phyloP scores from a whole-genome alignment of 805 yeast species.

The Kluyveromyces wickerhamii region DNA sequence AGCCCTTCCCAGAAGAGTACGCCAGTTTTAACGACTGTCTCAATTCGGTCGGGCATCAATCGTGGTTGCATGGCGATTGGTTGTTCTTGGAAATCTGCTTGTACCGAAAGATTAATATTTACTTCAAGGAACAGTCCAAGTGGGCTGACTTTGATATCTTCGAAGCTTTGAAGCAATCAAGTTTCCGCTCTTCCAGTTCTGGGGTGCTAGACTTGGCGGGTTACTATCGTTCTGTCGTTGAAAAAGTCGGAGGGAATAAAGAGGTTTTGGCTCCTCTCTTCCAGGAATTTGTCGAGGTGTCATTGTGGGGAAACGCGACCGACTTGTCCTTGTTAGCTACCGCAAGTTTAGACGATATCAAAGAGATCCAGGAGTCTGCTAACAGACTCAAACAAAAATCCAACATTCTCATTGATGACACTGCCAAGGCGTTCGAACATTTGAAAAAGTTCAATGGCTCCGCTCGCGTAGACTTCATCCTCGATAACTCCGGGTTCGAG shows the following conservation, averaged over 20 bases:
- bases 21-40: conserved; percentile 52
- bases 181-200: conserved; percentile 63
- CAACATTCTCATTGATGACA: conserved; percentile 70
- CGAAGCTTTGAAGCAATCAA: conserved; percentile 54
- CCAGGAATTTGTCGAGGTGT: conserved; percentile 77
- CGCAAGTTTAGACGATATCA: conserved; percentile 83
- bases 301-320: conserved; percentile 97
- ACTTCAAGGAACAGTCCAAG: conserved; percentile 33
- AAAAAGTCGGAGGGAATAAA: conserved; percentile 28
- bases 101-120: conserved; percentile 54
- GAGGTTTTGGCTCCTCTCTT: conserved; percentile 51
- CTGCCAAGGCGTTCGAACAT: conserved; percentile 56
- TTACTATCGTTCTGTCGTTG: conserved; percentile 41
- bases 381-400: conserved; percentile 76
- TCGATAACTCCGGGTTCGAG: conserved; percentile 95
- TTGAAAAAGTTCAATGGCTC: conserved; percentile 26
- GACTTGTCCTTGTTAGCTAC: conserved; percentile 86
- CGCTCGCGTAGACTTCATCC: conserved; percentile 66
- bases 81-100: conserved; percentile 76
- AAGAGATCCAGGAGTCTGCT: conserved; percentile 84
- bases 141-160: conserved; percentile 63
- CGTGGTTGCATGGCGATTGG: conserved; percentile 92
- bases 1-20: conserved; percentile 38
- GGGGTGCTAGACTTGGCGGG: conserved; percentile 81
- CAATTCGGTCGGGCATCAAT: conserved; percentile 25